Evolutionary conservation across 805 yeast genomes (phyloP), one percentile per base, ranked within the genome.

Genomic region (Starmerella asiatica): DNA sequence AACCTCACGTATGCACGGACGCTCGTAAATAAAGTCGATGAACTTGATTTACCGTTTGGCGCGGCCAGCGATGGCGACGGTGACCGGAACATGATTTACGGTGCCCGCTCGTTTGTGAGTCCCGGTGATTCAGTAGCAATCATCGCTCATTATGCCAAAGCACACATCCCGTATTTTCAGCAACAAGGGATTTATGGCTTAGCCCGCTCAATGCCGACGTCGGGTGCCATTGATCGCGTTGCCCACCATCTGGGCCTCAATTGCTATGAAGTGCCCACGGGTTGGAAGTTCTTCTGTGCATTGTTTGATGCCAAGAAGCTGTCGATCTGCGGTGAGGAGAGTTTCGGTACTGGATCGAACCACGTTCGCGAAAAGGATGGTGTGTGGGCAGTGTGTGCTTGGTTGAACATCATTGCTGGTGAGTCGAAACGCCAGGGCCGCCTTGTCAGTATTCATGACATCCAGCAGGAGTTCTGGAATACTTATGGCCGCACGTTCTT

Each of bases 21-120:
- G 16, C 68, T 88, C 47, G 98, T 88, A 17, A 79, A 73, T 26
- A 70, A 71, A 48, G 98, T 88, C n/a, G 96, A 91, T 56, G 56
- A 61, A 17, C 80, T 80, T 43, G 64, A 74, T 43, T 81, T 86
- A 49, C 81, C 88, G 6, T 88, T 88, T 58, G 98, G 98, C 48
- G 97, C 97, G 29, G 97, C 97, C 7, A 80, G 94, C n/a, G 98
- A 84, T 58, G 98, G 98, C 61, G 98, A 88, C 54, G 98, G 98
- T 60, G 98, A 88, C 59, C 76, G 98, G 65, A 88, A 88, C 61
- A 88, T 88, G 98, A 88, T 88, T 55, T 91, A 91, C 60, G 98
- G 98, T 44, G 84, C 83, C 30, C 79, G 79, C 34, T 73, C 96
- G 2, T 88, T 88, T 61, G 97, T 88, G 12, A 85, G 96, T 1